Conservation (phyloP, 805 yeast species). For the Candida arabinofermentans region DNA sequence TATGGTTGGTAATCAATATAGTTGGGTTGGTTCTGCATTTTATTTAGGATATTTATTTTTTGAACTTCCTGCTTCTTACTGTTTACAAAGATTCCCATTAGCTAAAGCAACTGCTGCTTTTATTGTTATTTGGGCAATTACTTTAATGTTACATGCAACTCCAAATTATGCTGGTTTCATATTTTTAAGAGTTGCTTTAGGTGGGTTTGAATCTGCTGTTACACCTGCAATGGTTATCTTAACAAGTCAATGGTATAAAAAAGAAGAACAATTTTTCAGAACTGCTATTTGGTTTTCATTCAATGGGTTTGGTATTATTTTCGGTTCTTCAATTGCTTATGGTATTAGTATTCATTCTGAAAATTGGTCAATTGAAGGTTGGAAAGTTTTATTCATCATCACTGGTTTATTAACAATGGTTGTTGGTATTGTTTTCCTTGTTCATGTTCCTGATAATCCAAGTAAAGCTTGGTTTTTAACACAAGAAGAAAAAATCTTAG, state of each 20-base stretch:
- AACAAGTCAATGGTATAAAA: conserved; percentile 27
- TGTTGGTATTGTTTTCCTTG: conserved; percentile 17
- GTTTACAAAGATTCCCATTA: conserved; percentile 34
- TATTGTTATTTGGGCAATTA: conserved; percentile 44
- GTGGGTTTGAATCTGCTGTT: conserved; percentile 33
- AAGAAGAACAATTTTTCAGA: conserved; percentile 26
- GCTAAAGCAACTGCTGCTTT: conserved; percentile 33
- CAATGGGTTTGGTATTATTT: conserved; percentile 17
- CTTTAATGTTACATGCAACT: conserved; percentile 45
- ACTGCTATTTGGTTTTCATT: conserved; percentile 20
- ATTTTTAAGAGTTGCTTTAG: conserved; percentile 44
- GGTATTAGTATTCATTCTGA: conserved; percentile 8
- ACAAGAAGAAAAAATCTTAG: conserved; percentile 32
- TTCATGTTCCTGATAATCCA: conserved; percentile 41
- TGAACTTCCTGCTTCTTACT: conserved; percentile 42
- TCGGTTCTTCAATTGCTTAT: conserved; percentile 11
- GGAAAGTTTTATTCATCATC: conserved; percentile 42
- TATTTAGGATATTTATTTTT: conserved; percentile 49
- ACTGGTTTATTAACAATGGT: conserved; percentile 42
- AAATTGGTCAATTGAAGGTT: conserved; percentile 18
- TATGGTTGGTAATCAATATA: conserved; percentile 37
- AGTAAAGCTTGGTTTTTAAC: conserved; percentile 39
- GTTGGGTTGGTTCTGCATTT: conserved; percentile 48
- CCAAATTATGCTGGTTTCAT: conserved; percentile 44
- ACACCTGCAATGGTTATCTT: conserved; percentile 33